Evolutionary conservation across 139 green algal species (phyloP), one percentile per base, ranked within the genome.

Genomic region (Picochlorum sp.): DNA sequence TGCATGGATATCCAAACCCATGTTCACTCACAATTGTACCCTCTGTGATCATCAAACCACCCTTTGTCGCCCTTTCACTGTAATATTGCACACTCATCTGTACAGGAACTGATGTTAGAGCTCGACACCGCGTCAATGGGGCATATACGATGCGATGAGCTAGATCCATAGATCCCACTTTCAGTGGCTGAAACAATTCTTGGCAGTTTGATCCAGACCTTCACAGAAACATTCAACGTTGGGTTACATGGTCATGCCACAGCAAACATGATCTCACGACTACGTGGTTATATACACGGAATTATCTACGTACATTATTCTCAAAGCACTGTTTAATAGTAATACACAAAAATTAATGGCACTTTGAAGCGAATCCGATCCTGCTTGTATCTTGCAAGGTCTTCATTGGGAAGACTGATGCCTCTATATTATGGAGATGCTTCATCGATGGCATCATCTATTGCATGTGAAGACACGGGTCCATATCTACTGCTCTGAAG

Each of bases 91-190:
- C 32, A 1, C 57, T 52, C 18, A 64, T 64, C 4, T 62, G 26
- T 6, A 57, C 67, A 24, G 69, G 65, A 9, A 92, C 61, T 4
- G 56, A 81, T 21, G 71, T 67, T 6, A 79, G 16, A 0, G 83
- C 73, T 4, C 87, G 70, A 70, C 78, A 85, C 47, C 87, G 73
- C 3, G 87, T 95, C 4, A 95, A 69, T 1, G 87, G 87, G 10
- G 87, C 78, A 23, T 83, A 84, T 6, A 88, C 84, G 9, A 94
- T 78, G 60, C 86, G 71, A 69, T 88, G 77, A 41, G 62, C 44
- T 18, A 92, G 76, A 55, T 83, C 21, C 15, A 75, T 59, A 10
- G 37, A 44, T n/a, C 73, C 81, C 8, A 84, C 26, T 28, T 76
- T 71, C 47, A 54, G n/a, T 54, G 47, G 47, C 11, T 54, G 4